Evolutionary conservation across 192 early-diverging fungal species (phyloP).

Genomic region (Umbelopsis isabellina): DNA sequence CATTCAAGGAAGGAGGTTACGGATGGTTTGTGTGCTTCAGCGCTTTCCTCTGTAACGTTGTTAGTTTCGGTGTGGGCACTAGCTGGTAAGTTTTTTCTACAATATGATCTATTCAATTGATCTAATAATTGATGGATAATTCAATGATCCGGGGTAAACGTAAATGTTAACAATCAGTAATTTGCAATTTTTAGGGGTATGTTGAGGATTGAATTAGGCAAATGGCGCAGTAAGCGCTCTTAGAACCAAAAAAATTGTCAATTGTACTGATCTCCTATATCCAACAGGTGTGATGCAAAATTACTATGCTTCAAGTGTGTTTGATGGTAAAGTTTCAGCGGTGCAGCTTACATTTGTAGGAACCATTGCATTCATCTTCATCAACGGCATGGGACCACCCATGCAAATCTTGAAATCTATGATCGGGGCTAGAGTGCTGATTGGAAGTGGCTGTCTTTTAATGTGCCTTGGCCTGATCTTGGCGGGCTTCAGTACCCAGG

Average conservation of each 20-base stretch:
- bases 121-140: background rate
- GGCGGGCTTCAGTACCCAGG: conserved; percentile 31
- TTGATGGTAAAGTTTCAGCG: background rate
- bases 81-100: conserved; percentile 28
- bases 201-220: background rate
- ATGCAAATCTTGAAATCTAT: conserved; percentile 20
- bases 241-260: background rate
- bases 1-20: conserved; percentile 16
- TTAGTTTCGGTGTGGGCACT: conserved; percentile 24
- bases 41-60: conserved; percentile 23
- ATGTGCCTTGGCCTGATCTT: conserved; percentile 24
- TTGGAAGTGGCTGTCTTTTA: background rate
- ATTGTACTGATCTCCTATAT: background rate
- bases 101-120: background rate
- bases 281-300: conserved; percentile 33
- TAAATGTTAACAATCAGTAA: background rate
- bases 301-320: conserved; percentile 21
- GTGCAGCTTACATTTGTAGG: conserved; percentile 29
- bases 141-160: no score
- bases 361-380: conserved; percentile 29
- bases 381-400: conserved; percentile 25
- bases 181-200: conserved; percentile 20
- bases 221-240: background rate
- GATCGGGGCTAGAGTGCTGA: conserved; percentile 10
- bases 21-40: conserved; percentile 33